Conservation (phyloP, 108 stramenopile species). For the Chaetoceros tenuissimus region DNA sequence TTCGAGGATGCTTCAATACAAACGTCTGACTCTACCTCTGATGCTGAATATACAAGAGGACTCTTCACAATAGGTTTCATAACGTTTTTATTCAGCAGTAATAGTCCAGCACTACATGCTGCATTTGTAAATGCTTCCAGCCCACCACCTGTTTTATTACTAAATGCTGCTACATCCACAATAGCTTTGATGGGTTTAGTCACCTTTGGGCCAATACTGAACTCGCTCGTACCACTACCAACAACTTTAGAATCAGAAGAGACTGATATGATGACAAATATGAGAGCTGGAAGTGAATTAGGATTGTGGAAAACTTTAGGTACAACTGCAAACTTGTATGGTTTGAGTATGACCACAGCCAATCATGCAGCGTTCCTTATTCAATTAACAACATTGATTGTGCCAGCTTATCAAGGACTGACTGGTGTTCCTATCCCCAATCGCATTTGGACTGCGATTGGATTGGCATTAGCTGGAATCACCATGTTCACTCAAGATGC, state of each 20-base stretch:
- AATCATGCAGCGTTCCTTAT: conserved; percentile 75
- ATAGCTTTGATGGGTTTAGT: conserved; percentile 52
- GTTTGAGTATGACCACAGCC: conserved; percentile 58
- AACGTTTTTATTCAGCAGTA: conserved; percentile 59
- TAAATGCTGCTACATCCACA: conserved; percentile 56
- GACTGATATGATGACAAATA: no score
- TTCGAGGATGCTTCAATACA: no score
- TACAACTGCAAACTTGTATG: conserved; percentile 66
- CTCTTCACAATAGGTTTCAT: conserved; percentile 59
- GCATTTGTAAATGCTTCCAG: conserved; percentile 46
- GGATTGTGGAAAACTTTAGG: conserved; percentile 52
- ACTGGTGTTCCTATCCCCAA: conserved; percentile 61
- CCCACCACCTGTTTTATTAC: conserved; percentile 44
- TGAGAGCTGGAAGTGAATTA: conserved; percentile 26
- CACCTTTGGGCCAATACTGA: conserved; percentile 33
- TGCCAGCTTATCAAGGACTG: conserved; percentile 52
- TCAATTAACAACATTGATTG: conserved; percentile 71
- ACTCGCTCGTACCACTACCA: conserved; percentile 31
- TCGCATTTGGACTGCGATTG: conserved; percentile 46
- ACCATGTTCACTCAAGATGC: conserved; percentile 61
- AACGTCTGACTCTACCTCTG: no score
- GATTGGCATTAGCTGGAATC: conserved; percentile 54
- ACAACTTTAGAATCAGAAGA: conserved; percentile 8
- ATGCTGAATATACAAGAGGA: conserved; percentile 48
- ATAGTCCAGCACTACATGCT: conserved; percentile 54